A percentile compares a stretch with the other conserved stretches of the same genome.
These are phyloP conservation scores for Penicillium decumbens DNA, from an alignment of 2,329 filamentous ascomycete species.

Conservation along the genomic window DNA sequence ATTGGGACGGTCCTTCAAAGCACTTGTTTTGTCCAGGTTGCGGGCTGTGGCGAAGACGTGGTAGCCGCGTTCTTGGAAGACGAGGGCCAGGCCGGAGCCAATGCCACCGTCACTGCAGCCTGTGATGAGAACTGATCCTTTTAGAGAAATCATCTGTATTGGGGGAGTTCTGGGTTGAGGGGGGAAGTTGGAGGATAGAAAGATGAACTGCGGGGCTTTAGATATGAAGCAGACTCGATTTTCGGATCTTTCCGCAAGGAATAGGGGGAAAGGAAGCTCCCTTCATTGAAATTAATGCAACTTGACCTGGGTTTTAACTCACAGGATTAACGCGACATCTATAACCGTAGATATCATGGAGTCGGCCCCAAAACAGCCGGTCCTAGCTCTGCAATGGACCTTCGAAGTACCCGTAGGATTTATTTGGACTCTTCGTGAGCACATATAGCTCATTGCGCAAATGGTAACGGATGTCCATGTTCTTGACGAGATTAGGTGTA, in stretches of 20 bases:
- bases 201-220: neutral
- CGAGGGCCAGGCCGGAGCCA: conserved; percentile 34
- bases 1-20: conserved; percentile 18
- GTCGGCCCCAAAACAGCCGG: too few species aligned
- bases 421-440: neutral
- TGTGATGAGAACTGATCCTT: conserved; percentile 29
- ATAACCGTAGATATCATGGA: too few species aligned
- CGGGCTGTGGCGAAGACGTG: conserved; percentile 41
- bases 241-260: neutral
- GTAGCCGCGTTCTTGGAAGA: conserved; percentile 31
- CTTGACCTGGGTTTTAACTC: too few species aligned
- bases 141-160: neutral
- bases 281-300: too few species aligned
- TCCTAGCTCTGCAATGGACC: neutral
- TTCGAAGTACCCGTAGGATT: neutral
- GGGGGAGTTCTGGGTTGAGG: neutral
- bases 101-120: conserved; percentile 40
- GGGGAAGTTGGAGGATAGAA: neutral
- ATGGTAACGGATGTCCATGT: too few species aligned
- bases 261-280: too few species aligned
- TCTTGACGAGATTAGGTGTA: neutral
- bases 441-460: neutral
- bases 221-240: neutral
- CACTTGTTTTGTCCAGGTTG: conserved; percentile 24
- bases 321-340: too few species aligned